These are phyloP conservation scores for Aspergillus sp. DNA, from an alignment of 2,329 filamentous ascomycete species.

Conservation along the genomic window DNA sequence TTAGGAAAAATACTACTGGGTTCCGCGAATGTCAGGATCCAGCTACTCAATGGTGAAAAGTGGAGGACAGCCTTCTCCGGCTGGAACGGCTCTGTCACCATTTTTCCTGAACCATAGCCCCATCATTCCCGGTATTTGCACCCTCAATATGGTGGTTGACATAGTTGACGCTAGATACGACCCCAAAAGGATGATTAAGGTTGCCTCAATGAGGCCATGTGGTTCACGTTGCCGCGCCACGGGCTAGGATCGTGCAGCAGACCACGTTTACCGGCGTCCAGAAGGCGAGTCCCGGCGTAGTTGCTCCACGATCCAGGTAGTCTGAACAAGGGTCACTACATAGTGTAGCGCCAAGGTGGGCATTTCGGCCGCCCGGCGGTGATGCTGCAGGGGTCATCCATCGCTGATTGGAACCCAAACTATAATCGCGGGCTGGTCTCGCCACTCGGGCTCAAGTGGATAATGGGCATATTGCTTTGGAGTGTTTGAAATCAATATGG, in stretches of 20 bases:
- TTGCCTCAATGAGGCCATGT: not conserved
- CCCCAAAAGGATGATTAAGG: not conserved
- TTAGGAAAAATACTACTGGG: not conserved
- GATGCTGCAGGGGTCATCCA: not conserved
- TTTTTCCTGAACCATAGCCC: not conserved
- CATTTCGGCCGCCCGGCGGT: not conserved
- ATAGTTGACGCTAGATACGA: not conserved
- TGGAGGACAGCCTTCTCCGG: not conserved
- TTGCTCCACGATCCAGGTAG: not conserved
- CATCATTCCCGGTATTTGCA: not conserved
- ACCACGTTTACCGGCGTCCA: not conserved
- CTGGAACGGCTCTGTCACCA: not conserved
- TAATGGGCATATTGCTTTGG: not conserved
- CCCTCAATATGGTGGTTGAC: not conserved
- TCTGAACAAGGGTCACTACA: not conserved
- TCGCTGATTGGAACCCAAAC: not conserved
- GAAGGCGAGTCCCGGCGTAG: not conserved
- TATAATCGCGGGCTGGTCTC: not conserved
- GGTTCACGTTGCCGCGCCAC: not conserved
- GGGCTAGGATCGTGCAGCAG: not conserved
- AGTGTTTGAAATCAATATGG: not conserved
- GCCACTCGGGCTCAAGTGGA: not conserved
- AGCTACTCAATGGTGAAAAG: not conserved
- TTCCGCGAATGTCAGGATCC: not conserved
- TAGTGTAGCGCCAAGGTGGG: not conserved